phyloP scores from a whole-genome alignment of 495 filamentous ascomycete genomes.

The Trichoderma gamsii region DNA sequence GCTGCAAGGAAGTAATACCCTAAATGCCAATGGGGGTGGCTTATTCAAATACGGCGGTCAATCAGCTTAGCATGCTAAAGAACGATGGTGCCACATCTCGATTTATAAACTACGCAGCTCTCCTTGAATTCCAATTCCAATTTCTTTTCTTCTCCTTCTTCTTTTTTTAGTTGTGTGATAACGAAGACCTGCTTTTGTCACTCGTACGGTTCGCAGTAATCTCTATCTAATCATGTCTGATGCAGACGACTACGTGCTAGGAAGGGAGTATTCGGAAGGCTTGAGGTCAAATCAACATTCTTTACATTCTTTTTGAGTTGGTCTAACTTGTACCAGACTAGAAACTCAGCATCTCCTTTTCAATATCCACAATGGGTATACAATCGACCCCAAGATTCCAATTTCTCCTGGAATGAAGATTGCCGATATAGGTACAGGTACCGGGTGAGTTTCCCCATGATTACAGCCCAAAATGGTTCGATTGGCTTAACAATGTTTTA shows the following conservation, averaged over 20 bases:
- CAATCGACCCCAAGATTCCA: not conserved
- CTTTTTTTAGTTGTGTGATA: not conserved
- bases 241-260: not conserved
- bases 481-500: not conserved
- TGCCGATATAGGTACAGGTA: not conserved
- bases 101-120: too few species aligned
- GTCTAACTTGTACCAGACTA: not conserved
- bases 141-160: too few species aligned
- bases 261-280: not conserved
- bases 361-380: not conserved
- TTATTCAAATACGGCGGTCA: too few species aligned
- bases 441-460: not conserved
- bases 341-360: not conserved
- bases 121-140: too few species aligned
- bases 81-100: too few species aligned
- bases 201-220: not conserved
- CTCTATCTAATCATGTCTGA: not conserved
- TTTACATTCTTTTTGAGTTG: not conserved
- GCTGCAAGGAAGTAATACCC: too few species aligned
- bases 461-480: too few species aligned
- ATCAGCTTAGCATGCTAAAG: too few species aligned
- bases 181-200: not conserved
- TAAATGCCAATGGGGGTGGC: too few species aligned
- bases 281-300: not conserved
- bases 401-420: not conserved